Evolutionary conservation across 1,284 basidiomycete genomes (phyloP), one percentile per base, ranked within the genome.

Genomic region (Marasmius oreades): DNA sequence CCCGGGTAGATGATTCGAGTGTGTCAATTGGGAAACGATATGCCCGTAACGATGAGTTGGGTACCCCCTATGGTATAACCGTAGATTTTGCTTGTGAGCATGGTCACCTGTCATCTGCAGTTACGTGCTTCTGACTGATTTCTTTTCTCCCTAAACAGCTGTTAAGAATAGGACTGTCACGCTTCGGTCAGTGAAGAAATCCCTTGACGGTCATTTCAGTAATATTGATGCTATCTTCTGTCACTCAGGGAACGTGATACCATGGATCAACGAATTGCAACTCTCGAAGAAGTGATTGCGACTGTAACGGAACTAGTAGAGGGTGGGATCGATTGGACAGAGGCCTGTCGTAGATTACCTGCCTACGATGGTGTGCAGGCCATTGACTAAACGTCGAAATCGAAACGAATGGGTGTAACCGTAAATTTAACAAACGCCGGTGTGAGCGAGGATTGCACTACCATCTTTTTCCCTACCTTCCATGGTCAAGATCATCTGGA

Each of bases 21-120:
- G 90, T 92, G 42, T 91, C 93, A 5, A 98, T 99, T 69, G 97
- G 96, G 53, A 94, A 93, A 77, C 92, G 97, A 37, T 99, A 99
- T 73, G 86, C 97, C 31, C 86, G 97, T 61, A 99, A 98, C 75
- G 96, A 99, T 75, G 97, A 99, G 76, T 84, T 99, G 44, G 96
- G 96, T 63, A 99, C 96, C 36, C 96, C 96, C 2, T 99, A 92
- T 70, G 96, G 96, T 54, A 81, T 95, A 63, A 99, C 97, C 5
- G 82, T 99, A 60, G 96, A 99, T 75, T 99, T 99, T 78, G 96
- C 95, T 24, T 95, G 94, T 93, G 71, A 73, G 90, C 86, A 28
- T 50, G 68, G 36, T 59, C 52, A 63, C 50, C 54, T 52, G 60
- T 57, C 33, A 59, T 63, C 63, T 47, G 62, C 56, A 10, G 5